These are phyloP conservation scores for Vararia minispora DNA, from an alignment of 768 basidiomycete species.

Conservation along the genomic window DNA sequence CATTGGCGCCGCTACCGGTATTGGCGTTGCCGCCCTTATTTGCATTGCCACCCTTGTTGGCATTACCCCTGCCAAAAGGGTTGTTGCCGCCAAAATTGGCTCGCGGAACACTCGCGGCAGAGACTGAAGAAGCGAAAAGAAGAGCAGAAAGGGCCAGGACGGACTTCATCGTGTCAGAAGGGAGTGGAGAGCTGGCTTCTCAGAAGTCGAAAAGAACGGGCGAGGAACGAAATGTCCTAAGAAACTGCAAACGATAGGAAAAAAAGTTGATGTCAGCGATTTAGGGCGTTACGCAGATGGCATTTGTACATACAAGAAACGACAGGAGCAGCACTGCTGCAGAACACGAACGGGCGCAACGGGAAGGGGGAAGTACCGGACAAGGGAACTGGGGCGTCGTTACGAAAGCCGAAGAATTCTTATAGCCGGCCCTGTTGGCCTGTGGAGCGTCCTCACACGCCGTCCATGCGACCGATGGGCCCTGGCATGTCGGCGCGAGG, in stretches of 20 bases:
- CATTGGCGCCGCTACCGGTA: conserved; percentile 7
- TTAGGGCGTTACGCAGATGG: neutral
- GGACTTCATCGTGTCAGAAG: conserved; percentile 12
- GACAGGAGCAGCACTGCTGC: conserved; percentile 47
- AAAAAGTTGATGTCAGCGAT: neutral
- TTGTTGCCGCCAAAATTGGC: too few relatives aligned
- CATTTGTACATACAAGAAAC: conserved; percentile 14
- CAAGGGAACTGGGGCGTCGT: too few relatives aligned
- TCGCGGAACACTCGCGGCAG: conserved; percentile 5
- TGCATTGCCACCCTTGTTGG: neutral
- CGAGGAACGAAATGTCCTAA: conserved; percentile 18
- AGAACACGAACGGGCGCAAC: conserved; percentile 16
- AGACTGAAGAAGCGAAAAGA: conserved; percentile 1
- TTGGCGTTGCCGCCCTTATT: conserved; percentile 9
- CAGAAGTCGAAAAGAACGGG: conserved; percentile 36
- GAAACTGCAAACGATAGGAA: conserved; percentile 22
- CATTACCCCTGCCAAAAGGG: neutral
- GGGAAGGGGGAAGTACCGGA: conserved; percentile 20
- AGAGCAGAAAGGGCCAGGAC: conserved; percentile 6
- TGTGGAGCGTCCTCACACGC: too few relatives aligned
- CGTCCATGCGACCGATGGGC: too few relatives aligned
- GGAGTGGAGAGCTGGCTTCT: conserved; percentile 24
- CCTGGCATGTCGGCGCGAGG: too few relatives aligned
- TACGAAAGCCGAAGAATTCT: conserved; percentile 14
- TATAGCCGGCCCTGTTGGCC: conserved; percentile 3